These are phyloP conservation scores for Dicorynia guianensis DNA, from an alignment of 306 rosid species.

Conservation along the genomic window DNA sequence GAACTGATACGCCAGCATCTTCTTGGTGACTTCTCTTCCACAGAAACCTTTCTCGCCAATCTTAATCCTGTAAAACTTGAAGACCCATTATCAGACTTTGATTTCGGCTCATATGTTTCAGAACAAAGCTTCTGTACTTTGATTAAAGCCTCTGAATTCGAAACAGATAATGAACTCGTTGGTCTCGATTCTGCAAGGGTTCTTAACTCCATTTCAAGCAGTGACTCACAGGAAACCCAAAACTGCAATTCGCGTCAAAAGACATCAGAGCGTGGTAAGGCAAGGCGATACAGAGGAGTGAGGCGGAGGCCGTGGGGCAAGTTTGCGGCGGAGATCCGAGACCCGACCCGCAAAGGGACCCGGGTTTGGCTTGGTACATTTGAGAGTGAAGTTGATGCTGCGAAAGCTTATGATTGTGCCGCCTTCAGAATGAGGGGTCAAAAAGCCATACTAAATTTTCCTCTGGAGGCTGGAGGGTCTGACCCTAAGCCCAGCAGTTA, in stretches of 20 bases:
- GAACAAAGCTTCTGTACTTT: neutral
- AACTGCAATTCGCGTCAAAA: neutral
- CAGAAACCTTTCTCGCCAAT: constrained; percentile 45
- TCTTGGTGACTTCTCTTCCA: constrained; percentile 48
- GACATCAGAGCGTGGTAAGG: constrained; percentile 1
- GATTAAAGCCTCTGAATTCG: neutral
- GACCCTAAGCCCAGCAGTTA: constrained; percentile 45
- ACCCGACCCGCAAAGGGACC: constrained; percentile 66
- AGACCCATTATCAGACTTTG: constrained; percentile 44
- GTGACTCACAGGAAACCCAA: neutral
- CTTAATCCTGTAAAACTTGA: constrained; percentile 52
- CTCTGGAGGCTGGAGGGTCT: constrained; percentile 66
- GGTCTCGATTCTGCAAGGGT: neutral
- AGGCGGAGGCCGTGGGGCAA: constrained; percentile 88
- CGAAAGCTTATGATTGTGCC: constrained; percentile 79
- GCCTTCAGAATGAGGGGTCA: constrained; percentile 85
- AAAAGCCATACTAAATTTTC: constrained; percentile 77
- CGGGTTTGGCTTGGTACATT: constrained; percentile 92
- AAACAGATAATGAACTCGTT: constrained; percentile 2
- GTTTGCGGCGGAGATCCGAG: constrained; percentile 88
- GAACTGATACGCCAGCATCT: constrained; percentile 55
- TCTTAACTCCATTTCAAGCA: neutral
- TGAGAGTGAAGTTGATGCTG: constrained; percentile 72
- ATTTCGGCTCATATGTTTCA: constrained; percentile 36
- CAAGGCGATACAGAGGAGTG: constrained; percentile 73